Base-by-base conservation (phyloP, 768 basidiomycete species). In the Lactifluus pinguis region DNA sequence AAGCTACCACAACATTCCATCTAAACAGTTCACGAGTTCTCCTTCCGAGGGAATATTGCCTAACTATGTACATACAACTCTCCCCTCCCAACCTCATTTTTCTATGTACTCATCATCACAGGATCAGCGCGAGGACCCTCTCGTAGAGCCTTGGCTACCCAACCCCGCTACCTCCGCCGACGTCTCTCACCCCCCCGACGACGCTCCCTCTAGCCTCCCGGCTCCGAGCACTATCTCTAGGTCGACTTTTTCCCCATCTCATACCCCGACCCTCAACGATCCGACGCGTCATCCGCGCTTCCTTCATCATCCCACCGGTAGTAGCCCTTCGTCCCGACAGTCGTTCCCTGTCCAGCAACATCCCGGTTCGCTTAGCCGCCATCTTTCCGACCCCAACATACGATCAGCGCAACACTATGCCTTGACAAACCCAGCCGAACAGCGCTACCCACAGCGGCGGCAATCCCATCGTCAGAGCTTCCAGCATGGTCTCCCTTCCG, bases 1-100 rank as follows among this genome's bases (percentile, higher is more conserved):
- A 58, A 62, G 61, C 61, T 62, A 53, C 57, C 53, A 58, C 61
- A 62, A 39, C 61, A 62, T 62, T 62, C 61, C 51, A 58, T 44
- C 61, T 57, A 62, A 62, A 62, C 61, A 49, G 52, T 54, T 38
- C 52, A 44, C 56, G 30, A 19, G 45, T 21, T 58, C 51, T 58
- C 61, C 61, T 57, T 50, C 61, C 61, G 61, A 62, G 56, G 61
- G 39, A 57, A 44, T 62, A 36, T 36, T 36, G 61, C 42, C 56
- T 13, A 48, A 62, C 61, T 62, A 62, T 62, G 61, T 62, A 62
- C 61, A 62, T 62, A 53, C 61, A 15, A 42, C 21, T 53, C 55
- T 44, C 36, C 55, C 61, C 3, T 58, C 51, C 41, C 61, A 62
- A 25, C 61, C 47, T 42, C 61, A 15, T 36, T 39, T 54, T 34